Evolutionary conservation across 768 basidiomycete genomes (phyloP), one percentile per base, ranked within the genome.

Genomic region (Floccularia luteovirens): DNA sequence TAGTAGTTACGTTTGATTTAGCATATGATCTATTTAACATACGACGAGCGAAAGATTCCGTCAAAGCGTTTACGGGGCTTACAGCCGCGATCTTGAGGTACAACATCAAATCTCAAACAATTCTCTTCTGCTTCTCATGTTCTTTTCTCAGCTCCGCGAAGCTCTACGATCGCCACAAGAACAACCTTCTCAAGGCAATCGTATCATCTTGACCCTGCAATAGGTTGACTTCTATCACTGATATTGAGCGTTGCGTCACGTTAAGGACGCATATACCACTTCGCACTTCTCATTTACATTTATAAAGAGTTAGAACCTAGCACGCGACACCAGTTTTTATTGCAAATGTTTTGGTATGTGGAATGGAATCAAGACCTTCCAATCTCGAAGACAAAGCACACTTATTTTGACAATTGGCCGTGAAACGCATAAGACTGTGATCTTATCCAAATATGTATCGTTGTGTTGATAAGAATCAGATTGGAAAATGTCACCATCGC

Each of bases 11-110:
- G 38, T 44, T 39, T 36, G 38, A 48, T 43, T 41, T 51, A 90
- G 88, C 84, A 4, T 91, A 84, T 54, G 81, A 88, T 39, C 59
- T 90, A n/a, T 89, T 90, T 66, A 66, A 68, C 43, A 50, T 90
- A 44, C 74, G 77, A 49, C 70, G 77, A 14, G 81, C 69, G 31
- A 74, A 67, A 48, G 70, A 77, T 37, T 60, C 72, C 16, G 60
- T 85, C 6, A 78, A 84, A 58, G 69, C 86, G 2, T 57, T 82
- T 45, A 62, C 77, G 24, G 89, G 89, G 17, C 64, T 91, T 34
- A 64, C 64, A 19, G 73, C 87, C 35, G 89, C 82, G 12, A 62
- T 83, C 39, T 62, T 91, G 43, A 87, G 88, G 88, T 90, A 60
- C 35, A 61, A 22, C 30, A 21, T 30, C 27, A 10, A 27, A 40